Evolutionary conservation across 129 eudicot genomes (phyloP), one percentile per base, ranked within the genome.

Genomic region (Cynara cardunculus): DNA sequence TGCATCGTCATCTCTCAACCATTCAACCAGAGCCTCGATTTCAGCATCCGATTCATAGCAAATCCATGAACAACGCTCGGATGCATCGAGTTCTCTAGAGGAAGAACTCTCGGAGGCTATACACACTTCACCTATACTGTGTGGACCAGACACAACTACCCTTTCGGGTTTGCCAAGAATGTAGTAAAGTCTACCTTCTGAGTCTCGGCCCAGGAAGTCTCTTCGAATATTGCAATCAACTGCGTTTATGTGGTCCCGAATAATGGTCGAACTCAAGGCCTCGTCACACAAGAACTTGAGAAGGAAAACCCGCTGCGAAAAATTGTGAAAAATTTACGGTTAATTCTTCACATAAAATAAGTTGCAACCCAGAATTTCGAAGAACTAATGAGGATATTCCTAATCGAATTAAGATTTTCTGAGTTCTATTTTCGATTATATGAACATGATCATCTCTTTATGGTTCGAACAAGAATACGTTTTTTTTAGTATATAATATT

Each of bases 241-340:
- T 70, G 78, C 12, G 28, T 25, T 83, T 66, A 96, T 84, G 79
- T 96, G 97, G 27, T 90, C 94, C 21, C 87, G 92, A 37, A 96
- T 34, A n/a, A 80, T 49, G 21, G 89, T 79, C 18, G 91, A 85
- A 75, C 89, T 89, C 69, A 91, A 82, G 26, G 89, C 87, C 82
- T 93, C 99, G 35, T 96, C 99, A 56, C 90, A 89, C 87, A 96
- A 85, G 74, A 89, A 86, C 67, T 88, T 94, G 82, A 93, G 34
- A 61, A 96, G 94, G 77, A 85, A 88, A 72, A 86, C 74, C 84
- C 97, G 89, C 99, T 96, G 98, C 90, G 79, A 18, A 72, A 65
- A 82, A 53, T 14, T 25, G 73, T 22, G 49, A 37, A 70, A 39
- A 24, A 1, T 46, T 53, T 53, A 5, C 4, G 64, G 22, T 53